Evolutionary conservation across 306 rosid genomes (phyloP).

Genomic region (Inga oerstediana): DNA sequence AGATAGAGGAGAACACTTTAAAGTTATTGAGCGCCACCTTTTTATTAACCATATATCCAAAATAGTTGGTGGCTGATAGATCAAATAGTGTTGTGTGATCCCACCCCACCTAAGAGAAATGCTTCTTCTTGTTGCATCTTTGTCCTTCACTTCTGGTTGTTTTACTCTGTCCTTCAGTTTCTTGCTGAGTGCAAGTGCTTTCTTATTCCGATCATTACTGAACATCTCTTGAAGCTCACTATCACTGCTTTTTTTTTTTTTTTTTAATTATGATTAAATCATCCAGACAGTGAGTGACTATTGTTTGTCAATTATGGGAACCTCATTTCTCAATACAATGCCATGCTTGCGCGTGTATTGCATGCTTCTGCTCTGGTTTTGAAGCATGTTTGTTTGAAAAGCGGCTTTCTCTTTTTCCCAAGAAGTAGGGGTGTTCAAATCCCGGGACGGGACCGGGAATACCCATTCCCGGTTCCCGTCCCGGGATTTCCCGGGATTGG

Average conservation of each 20-base stretch:
- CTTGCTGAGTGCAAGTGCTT: no score
- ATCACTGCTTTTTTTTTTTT: no score
- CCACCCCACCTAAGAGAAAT: background rate
- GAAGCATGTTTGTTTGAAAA: background rate
- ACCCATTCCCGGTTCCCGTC: no score
- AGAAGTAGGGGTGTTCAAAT: no score
- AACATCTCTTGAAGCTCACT: background rate
- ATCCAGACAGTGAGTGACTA: background rate
- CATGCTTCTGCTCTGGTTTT: background rate
- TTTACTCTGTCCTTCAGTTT: background rate
- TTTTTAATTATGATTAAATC: background rate
- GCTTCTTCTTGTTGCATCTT: slow-evolving; percentile 21
- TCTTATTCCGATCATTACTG: background rate
- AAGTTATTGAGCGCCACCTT: no score
- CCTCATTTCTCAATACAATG: background rate
- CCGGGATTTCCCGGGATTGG: no score
- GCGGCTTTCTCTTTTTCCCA: no score
- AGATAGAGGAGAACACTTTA: no score
- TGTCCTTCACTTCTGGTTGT: background rate
- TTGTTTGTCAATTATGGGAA: background rate
- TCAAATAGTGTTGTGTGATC: no score
- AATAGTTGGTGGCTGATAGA: no score
- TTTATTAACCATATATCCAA: no score
- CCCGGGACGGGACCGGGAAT: no score
- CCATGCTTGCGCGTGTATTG: background rate